Conservation (phyloP, 768 basidiomycete species). For the Cubamyces sp. region DNA sequence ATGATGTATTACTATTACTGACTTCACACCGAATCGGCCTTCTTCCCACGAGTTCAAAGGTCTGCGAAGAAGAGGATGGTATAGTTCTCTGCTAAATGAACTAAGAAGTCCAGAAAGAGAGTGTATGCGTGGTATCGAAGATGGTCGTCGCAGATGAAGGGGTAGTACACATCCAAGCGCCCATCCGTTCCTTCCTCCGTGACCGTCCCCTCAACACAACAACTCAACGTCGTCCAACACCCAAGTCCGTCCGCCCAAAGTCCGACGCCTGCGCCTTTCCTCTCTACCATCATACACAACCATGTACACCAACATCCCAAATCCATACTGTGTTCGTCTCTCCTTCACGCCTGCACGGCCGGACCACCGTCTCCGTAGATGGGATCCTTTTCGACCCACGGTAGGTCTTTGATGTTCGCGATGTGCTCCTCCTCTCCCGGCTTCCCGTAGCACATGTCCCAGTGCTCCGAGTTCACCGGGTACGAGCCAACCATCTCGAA, state of each 20-base stretch:
- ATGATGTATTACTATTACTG: too few species aligned
- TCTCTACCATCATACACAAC: not conserved
- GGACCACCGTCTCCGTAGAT: conserved; percentile 45
- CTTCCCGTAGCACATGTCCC: conserved; percentile 47
- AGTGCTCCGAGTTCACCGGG: conserved; percentile 36
- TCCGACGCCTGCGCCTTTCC: too few species aligned
- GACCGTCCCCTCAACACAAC: too few species aligned
- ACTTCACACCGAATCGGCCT: too few species aligned
- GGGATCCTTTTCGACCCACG: conserved; percentile 46
- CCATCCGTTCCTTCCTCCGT: not conserved
- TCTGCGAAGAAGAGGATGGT: too few species aligned
- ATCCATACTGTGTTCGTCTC: not conserved
- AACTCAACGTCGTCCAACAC: too few species aligned
- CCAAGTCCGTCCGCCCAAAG: too few species aligned
- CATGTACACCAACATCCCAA: not conserved
- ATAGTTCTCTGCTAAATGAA: not conserved
- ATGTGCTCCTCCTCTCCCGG: conserved; percentile 35
- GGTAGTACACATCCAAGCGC: not conserved
- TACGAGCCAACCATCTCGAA: conserved; percentile 50
- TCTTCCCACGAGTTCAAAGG: too few species aligned
- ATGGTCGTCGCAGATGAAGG: not conserved
- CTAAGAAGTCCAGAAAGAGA: not conserved
- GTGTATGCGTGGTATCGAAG: not conserved
- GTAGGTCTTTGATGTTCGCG: conserved; percentile 34
- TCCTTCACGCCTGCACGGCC: conserved; percentile 35